phyloP scores from a whole-genome alignment of 2,329 filamentous ascomycete genomes.

The Colletotrichum cordylinicola region DNA sequence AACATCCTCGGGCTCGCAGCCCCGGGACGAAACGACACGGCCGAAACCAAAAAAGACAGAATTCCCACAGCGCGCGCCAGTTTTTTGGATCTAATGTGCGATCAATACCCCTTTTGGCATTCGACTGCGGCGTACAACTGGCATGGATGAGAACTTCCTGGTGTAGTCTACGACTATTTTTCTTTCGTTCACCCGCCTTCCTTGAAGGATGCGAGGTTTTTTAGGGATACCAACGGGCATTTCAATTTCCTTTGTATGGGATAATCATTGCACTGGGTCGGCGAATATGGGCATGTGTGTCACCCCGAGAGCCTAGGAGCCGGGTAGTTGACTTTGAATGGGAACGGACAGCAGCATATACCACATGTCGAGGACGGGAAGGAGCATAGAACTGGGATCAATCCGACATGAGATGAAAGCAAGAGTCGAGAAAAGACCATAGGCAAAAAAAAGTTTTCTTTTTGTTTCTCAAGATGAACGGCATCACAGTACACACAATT shows the following conservation, averaged over 20 bases:
- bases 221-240: background rate
- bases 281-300: conserved; percentile 20
- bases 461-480: background rate
- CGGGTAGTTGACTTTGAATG: conserved; percentile 16
- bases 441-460: conserved; percentile 19
- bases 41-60: conserved; percentile 22
- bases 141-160: conserved; percentile 21
- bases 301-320: conserved; percentile 17
- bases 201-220: conserved; percentile 20
- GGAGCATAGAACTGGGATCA: conserved; percentile 23
- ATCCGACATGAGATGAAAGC: conserved; percentile 19
- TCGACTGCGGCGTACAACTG: conserved; percentile 22
- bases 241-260: conserved; percentile 9
- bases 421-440: conserved; percentile 23
- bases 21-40: conserved; percentile 22
- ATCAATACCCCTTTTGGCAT: conserved; percentile 24
- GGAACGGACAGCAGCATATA: conserved; percentile 20
- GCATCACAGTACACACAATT: background rate
- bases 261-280: conserved; percentile 7
- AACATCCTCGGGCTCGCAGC: conserved; percentile 5
- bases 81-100: conserved; percentile 21
- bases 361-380: conserved; percentile 18
- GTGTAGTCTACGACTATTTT: conserved; percentile 24
- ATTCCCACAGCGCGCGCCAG: conserved; percentile 14
- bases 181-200: conserved; percentile 14